These are phyloP conservation scores for Coniosporium tulheliwenetii DNA, from an alignment of 2,329 filamentous ascomycete species.

Conservation along the genomic window DNA sequence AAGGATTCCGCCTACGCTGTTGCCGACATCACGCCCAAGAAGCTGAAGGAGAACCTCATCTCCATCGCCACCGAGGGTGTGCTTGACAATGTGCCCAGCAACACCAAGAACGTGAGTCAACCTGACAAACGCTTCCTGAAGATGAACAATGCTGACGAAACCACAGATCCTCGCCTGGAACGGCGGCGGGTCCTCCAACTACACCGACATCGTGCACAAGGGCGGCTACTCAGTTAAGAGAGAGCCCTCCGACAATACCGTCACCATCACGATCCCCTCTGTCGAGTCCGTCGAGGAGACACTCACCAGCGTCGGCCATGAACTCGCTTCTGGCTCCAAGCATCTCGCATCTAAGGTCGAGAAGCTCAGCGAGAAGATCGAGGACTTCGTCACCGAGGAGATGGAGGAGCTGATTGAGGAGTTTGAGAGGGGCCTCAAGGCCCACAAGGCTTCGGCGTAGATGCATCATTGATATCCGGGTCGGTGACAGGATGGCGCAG, in stretches of 20 bases:
- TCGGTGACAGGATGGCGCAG: no score
- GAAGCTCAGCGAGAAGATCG: conserved; percentile 16
- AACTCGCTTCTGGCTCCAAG: conserved; percentile 20
- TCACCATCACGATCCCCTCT: conserved; percentile 16
- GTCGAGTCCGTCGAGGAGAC: conserved; percentile 15
- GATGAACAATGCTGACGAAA: conserved; percentile 9
- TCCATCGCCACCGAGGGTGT: conserved; percentile 63
- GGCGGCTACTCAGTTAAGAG: conserved; percentile 51
- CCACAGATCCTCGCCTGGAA: conserved; percentile 81
- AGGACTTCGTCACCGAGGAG: conserved; percentile 32
- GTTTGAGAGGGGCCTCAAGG: conserved; percentile 32
- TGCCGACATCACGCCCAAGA: conserved; percentile 75
- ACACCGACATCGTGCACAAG: conserved; percentile 60
- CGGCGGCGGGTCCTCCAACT: conserved; percentile 89
- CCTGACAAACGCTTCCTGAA: background rate
- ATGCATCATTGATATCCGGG: no score
- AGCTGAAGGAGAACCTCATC: conserved; percentile 84
- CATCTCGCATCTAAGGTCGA: conserved; percentile 17
- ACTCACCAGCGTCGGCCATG: conserved; percentile 20
- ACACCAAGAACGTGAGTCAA: conserved; percentile 62
- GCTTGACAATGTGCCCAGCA: conserved; percentile 66
- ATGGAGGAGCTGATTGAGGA: conserved; percentile 41
- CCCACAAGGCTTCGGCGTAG: no score
- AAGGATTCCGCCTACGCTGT: conserved; percentile 84
- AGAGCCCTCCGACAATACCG: conserved; percentile 9